These are phyloP conservation scores for Trichoderma oligosporum DNA, from an alignment of 2,329 filamentous ascomycete species.

Conservation along the genomic window DNA sequence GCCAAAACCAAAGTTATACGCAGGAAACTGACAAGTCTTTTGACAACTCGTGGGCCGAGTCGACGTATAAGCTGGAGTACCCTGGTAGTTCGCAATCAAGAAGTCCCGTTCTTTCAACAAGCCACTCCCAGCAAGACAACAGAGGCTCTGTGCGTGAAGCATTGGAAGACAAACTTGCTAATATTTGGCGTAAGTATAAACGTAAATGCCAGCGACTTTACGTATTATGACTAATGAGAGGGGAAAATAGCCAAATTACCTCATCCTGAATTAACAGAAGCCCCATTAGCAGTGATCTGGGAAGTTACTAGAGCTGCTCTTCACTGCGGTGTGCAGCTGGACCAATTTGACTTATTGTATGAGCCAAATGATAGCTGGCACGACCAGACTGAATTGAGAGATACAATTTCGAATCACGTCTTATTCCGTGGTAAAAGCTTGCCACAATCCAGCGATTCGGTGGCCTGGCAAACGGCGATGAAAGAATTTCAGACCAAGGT, in stretches of 20 bases:
- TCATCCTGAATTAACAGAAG: conserved; percentile 35
- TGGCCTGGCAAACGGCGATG: conserved; percentile 46
- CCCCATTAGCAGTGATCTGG: conserved; percentile 50
- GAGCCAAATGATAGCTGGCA: conserved; percentile 36
- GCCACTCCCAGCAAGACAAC: not conserved
- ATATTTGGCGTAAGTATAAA: conserved; percentile 42
- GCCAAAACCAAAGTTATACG: not conserved
- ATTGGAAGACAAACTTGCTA: conserved; percentile 30
- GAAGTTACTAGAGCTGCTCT: conserved; percentile 48
- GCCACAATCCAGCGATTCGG: conserved; percentile 43
- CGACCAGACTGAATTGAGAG: conserved; percentile 44
- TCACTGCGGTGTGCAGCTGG: conserved; percentile 42
- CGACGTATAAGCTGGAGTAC: not conserved
- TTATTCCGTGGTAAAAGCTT: conserved; percentile 44
- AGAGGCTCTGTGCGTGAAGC: not conserved
- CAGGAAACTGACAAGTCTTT: not conserved
- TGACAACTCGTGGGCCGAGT: not conserved
- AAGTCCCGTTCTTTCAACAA: not conserved
- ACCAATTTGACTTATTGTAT: conserved; percentile 36
- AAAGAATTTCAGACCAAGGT: conserved; percentile 33
- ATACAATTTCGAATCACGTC: conserved; percentile 36
- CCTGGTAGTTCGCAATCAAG: not conserved
- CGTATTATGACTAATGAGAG: not conserved
- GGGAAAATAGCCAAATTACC: conserved; percentile 38
- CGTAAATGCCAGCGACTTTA: not conserved